Base-by-base conservation (phyloP, 2,329 filamentous ascomycete species). In the Penicillium sp. region DNA sequence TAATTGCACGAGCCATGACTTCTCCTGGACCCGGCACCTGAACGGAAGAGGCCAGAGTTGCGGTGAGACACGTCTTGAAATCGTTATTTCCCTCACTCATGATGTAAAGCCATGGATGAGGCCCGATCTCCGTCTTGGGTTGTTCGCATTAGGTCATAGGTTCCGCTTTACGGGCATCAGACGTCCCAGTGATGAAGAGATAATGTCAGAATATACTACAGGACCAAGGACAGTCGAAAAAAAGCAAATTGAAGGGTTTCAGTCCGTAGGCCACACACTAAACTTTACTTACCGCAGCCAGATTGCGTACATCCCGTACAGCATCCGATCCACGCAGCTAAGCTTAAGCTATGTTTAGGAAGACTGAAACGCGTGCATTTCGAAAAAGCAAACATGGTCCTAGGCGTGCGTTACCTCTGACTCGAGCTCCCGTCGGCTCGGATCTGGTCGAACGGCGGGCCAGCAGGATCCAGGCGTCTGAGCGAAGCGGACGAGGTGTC, bases 291-390 rank as follows among this genome's bases (percentile, higher is more conserved):
- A 63, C 56, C 58, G 54, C 58, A 52, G 52, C 35, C 31, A 53
- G 60, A 53, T 56, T 59, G 48, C 58, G 50, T 55, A 60, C 58
- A 60, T 47, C 11, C 47, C 15, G 19, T 26, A 41, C 31, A 38
- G 38, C 29, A 49, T 56, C 26, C 59, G 66, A 67, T 67, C 67
- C 69, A 62, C 66, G 65, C 58, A 64, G 57, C 67, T 69, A 70
- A 70, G 65, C 64, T 69, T 70, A 69, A 70, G 64, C 65, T 70
- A 66, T 69, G 64, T 68, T 70, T 70, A 67, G 66, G 58, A 58
- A 66, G 48, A 52, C 54, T 38, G 46, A 56, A 54, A 62, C 26
- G 61, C 55, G 62, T 63, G 66, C 58, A 64, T 62, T 48, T 56
- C 48, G 48, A 69, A 70, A 70, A 69, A 70, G 67, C 67, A 69